Evolutionary conservation across 495 filamentous ascomycete species (phyloP).

Genomic region (Penicillium manginii): DNA sequence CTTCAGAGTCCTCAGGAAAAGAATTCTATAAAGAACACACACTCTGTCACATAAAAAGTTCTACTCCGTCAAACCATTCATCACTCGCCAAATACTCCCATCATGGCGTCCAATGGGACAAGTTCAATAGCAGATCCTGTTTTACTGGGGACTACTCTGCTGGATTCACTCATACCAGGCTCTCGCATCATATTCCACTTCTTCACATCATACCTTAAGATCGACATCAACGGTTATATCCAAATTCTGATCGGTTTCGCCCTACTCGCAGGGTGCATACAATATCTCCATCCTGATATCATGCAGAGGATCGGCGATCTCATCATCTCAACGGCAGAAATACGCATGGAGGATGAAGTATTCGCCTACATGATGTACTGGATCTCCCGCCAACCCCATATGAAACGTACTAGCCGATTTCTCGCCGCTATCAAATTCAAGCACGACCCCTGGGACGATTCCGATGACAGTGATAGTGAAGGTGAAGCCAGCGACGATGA

Average conservation of each 20-base stretch:
- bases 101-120: not conserved
- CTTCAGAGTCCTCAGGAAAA: too few relatives aligned
- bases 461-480: conserved; percentile 42
- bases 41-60: too few relatives aligned
- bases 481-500: not conserved
- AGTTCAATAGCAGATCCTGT: not conserved
- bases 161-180: not conserved
- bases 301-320: conserved; percentile 30
- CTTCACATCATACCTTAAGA: conserved; percentile 32
- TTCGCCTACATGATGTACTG: conserved; percentile 70
- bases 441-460: conserved; percentile 41
- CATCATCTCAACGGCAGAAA: conserved; percentile 59
- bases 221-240: conserved; percentile 72
- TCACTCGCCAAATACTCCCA: not conserved
- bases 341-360: conserved; percentile 66
- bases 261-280: conserved; percentile 43
- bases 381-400: conserved; percentile 62
- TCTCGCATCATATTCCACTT: not conserved
- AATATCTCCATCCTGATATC: conserved; percentile 31
- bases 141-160: not conserved
- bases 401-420: conserved; percentile 57
- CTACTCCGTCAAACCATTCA: too few relatives aligned
- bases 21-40: too few relatives aligned
- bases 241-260: conserved; percentile 57
- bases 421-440: conserved; percentile 62